Conservation (phyloP, 1,284 basidiomycete species). For the Porogramme epimiltina region DNA sequence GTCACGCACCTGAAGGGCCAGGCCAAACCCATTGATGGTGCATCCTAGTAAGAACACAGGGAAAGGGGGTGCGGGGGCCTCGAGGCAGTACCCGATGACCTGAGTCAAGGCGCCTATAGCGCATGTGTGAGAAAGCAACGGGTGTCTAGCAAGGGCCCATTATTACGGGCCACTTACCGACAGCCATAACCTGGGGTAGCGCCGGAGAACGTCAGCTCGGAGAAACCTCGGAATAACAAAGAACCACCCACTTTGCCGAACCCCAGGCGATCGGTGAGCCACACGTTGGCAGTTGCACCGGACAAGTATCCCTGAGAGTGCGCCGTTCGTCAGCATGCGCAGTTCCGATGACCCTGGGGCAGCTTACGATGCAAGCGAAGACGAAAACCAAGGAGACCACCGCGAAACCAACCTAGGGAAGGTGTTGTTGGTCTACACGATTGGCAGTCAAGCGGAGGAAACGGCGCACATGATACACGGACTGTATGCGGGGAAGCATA, state of each 20-base stretch:
- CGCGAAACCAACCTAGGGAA: conserved; percentile 39
- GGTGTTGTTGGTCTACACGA: too few relatives aligned
- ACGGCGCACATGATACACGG: conserved; percentile 48
- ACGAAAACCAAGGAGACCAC: conserved; percentile 61
- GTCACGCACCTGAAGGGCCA: conserved; percentile 20
- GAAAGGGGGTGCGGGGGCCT: conserved; percentile 65
- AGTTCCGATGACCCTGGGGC: not conserved
- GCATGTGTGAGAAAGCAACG: too few relatives aligned
- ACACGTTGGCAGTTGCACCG: conserved; percentile 51
- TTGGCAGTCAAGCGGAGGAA: too few relatives aligned
- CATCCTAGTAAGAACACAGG: conserved; percentile 64
- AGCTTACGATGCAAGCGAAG: conserved; percentile 49
- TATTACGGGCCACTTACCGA: conserved; percentile 29
- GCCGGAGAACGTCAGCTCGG: not conserved
- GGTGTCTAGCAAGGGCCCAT: too few relatives aligned
- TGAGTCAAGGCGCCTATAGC: conserved; percentile 37
- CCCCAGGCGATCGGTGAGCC: conserved; percentile 50
- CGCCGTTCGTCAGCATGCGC: not conserved
- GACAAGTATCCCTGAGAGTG: conserved; percentile 47
- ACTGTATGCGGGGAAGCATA: conserved; percentile 56
- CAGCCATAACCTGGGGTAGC: conserved; percentile 29
- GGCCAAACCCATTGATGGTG: conserved; percentile 64
- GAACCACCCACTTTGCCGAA: conserved; percentile 51
- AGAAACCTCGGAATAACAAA: not conserved
- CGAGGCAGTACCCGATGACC: conserved; percentile 53